phyloP scores from a whole-genome alignment of 2,329 filamentous ascomycete genomes.

The Trichocomaceae sp. region DNA sequence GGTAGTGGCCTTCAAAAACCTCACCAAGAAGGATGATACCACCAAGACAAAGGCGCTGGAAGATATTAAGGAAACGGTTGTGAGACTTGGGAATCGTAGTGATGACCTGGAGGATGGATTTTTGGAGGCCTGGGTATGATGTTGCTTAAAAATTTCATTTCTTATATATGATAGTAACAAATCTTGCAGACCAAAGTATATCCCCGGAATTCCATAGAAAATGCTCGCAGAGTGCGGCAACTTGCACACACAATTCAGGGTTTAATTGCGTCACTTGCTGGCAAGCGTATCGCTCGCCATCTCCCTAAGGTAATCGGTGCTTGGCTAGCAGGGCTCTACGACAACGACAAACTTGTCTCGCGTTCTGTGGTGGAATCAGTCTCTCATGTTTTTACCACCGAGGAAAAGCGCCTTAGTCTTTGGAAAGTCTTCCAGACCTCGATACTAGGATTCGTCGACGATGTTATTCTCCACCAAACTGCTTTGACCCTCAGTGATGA shows the following conservation, averaged over 20 bases:
- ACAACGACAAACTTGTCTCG: conserved; percentile 70
- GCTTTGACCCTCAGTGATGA: conserved; percentile 80
- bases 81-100: conserved; percentile 47
- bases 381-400: conserved; percentile 65
- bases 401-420: conserved; percentile 70
- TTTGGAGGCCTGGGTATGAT: conserved; percentile 79
- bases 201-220: conserved; percentile 83
- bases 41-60: conserved; percentile 89
- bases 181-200: conserved; percentile 68
- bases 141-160: conserved; percentile 13
- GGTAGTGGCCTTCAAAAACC: conserved; percentile 84
- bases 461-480: conserved; percentile 72
- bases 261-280: conserved; percentile 50
- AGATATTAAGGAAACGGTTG: conserved; percentile 64
- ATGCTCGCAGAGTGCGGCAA: conserved; percentile 78
- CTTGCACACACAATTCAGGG: conserved; percentile 72
- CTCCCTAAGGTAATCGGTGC: conserved; percentile 71
- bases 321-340: conserved; percentile 88
- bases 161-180: conserved; percentile 31
- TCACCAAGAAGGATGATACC: conserved; percentile 85
- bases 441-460: conserved; percentile 74
- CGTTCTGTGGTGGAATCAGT: conserved; percentile 73
- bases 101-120: conserved; percentile 70
- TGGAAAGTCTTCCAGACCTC: conserved; percentile 75
- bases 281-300: conserved; percentile 76